These are phyloP conservation scores for Wilcoxina mikolae DNA, from an alignment of 495 filamentous ascomycete species.

Conservation along the genomic window DNA sequence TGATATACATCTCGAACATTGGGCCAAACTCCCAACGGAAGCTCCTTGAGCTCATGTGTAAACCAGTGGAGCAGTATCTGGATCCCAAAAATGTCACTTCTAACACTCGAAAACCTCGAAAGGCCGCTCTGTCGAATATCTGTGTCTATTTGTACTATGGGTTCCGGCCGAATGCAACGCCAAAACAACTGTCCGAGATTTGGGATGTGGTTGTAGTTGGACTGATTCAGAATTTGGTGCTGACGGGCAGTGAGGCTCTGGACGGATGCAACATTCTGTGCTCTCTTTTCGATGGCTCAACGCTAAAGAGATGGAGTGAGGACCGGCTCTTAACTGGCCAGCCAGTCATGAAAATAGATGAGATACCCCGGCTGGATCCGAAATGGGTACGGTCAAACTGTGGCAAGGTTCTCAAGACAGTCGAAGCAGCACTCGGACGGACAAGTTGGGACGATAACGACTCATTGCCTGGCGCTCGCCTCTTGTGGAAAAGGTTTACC, in stretches of 20 bases:
- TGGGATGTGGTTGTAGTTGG: slow-evolving; percentile 64
- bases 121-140: slow-evolving; percentile 51
- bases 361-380: slow-evolving; percentile 63
- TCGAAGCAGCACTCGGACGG: slow-evolving; percentile 47
- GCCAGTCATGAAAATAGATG: slow-evolving; percentile 44
- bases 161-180: slow-evolving; percentile 51
- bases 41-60: slow-evolving; percentile 50
- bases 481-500: slow-evolving; percentile 57
- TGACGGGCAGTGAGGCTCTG: slow-evolving; percentile 30
- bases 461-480: slow-evolving; percentile 33
- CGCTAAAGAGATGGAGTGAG: slow-evolving; percentile 55
- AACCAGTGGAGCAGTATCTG: slow-evolving; percentile 56
- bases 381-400: slow-evolving; percentile 75
- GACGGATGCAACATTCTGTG: slow-evolving; percentile 50
- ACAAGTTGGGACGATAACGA: slow-evolving; percentile 37
- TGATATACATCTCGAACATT: slow-evolving; percentile 55
- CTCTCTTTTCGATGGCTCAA: slow-evolving; percentile 51
- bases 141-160: slow-evolving; percentile 75
- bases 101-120: slow-evolving; percentile 39
- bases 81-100: slow-evolving; percentile 46
- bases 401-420: slow-evolving; percentile 42
- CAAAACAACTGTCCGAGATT: slow-evolving; percentile 50
- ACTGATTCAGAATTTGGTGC: slow-evolving; percentile 36
- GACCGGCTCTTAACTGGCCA: slow-evolving; percentile 45
- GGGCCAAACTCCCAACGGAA: slow-evolving; percentile 44